Evolutionary conservation across 345 rosid species (phyloP), one percentile per base, ranked within the genome.

Genomic region (Syzygium oleosum): DNA sequence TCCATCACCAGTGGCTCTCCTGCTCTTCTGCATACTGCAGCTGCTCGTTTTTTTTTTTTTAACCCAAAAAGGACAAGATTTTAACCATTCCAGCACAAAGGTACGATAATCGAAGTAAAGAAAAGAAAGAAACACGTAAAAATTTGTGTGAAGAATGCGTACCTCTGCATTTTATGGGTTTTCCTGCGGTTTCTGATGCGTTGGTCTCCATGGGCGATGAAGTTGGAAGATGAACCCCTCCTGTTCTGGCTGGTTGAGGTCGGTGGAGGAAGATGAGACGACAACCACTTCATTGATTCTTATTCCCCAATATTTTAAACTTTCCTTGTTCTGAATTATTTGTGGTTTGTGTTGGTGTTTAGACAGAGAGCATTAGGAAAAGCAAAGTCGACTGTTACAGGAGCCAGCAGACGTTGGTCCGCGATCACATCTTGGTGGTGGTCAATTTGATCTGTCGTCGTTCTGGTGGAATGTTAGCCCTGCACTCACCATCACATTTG

Each of bases 111-210:
- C n/a, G 38, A 21, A 51, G 78, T 3, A 38, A 7, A 43, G 23
- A 19, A 1, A 46, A 9, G 2, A 27, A 6, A 29, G 25, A 51
- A 49, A n/a, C 11, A 53, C 73, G 25, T 29, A 61, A 38, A 27
- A 46, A 19, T 11, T 12, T 2, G 87, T 11, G 27, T n/a, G 34
- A 19, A 65, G 34, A 52, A 34, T 12, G 5, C 29, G 12, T 80
- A 91, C 94, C 95, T 95, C 90, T 93, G 96, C 97, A 94, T 93
- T 86, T 86, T 59, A 95, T 92, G 65, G 91, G 84, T 86, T 92
- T 92, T 29, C 93, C 94, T 59, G 91, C 84, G 51, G 91, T 88
- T 84, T 41, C 53, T 3, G 90, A 89, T 46, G 49, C 55, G 34
- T 22, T 34, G 78, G 43, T 65, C 22, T 88, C 91, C 92, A 84